phyloP scores from a whole-genome alignment of 2,329 filamentous ascomycete species.

The Beauveria medogensis region DNA sequence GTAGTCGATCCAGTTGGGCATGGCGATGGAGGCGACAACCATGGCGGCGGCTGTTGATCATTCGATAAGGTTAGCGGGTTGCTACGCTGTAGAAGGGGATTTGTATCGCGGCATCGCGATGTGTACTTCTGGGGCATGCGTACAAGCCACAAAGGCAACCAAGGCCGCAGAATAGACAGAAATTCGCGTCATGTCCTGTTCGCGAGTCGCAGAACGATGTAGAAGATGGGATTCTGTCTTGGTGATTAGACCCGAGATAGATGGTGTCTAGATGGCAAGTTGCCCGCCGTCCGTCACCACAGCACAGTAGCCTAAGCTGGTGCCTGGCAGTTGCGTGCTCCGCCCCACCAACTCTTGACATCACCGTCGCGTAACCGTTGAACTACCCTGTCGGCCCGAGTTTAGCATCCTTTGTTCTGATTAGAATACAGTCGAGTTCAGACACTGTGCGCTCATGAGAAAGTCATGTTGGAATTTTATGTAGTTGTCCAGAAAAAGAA shows the following conservation, averaged over 20 bases:
- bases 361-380: not conserved
- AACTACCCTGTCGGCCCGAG: not conserved
- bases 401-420: not conserved
- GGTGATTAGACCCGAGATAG: not conserved
- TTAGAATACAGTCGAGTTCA: no score
- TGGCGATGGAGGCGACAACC: slow-evolving; percentile 60
- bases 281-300: not conserved
- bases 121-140: slow-evolving; percentile 17
- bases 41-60: slow-evolving; percentile 53
- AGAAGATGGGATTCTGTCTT: not conserved
- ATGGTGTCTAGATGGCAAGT: not conserved
- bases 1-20: slow-evolving; percentile 66
- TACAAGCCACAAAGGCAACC: slow-evolving; percentile 36
- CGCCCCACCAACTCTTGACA: slow-evolving; percentile 1
- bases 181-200: slow-evolving; percentile 32
- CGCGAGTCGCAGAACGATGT: not conserved
- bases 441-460: no score
- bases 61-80: not conserved
- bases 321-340: not conserved
- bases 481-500: no score
- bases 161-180: slow-evolving; percentile 35
- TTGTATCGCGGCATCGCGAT: not conserved
- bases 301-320: not conserved
- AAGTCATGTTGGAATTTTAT: no score
- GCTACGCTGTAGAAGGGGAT: not conserved